These are phyloP conservation scores for Leptographium wingfieldii DNA, from an alignment of 2,329 filamentous ascomycete genomes.

Conservation along the genomic window DNA sequence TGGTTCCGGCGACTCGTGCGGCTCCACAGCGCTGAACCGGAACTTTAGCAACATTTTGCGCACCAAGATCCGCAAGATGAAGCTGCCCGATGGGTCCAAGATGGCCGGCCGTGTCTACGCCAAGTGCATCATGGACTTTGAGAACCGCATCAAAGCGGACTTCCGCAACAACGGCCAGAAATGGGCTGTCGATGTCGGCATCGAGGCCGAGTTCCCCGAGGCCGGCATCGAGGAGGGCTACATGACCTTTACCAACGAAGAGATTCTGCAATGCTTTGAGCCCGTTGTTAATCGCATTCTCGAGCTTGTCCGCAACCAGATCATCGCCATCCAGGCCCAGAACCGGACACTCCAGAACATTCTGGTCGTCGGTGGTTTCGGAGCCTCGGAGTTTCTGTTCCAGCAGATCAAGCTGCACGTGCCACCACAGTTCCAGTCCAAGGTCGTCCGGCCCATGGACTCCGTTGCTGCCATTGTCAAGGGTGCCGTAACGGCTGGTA, in stretches of 20 bases:
- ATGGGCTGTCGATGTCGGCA: constrained; percentile 97
- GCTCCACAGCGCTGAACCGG: constrained; percentile 93
- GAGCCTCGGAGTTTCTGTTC: constrained; percentile 97
- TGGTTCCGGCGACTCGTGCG: constrained; percentile 92
- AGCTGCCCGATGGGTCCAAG: constrained; percentile 89
- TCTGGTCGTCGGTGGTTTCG: constrained; percentile 92
- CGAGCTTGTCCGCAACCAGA: constrained; percentile 93
- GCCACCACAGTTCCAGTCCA: constrained; percentile 93
- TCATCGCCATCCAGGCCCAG: constrained; percentile 96
- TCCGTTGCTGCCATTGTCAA: constrained; percentile 98
- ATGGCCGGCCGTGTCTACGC: constrained; percentile 97
- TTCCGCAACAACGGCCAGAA: constrained; percentile 99
- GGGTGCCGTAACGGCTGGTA: constrained; percentile 93
- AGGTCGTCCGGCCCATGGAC: constrained; percentile 97
- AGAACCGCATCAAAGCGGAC: constrained; percentile 98
- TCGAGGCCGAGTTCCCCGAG: constrained; percentile 95
- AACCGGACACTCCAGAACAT: constrained; percentile 92
- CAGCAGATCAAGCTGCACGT: constrained; percentile 99
- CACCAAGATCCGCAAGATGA: constrained; percentile 98
- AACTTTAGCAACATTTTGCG: constrained; percentile 98
- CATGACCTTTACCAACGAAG: constrained; percentile 99
- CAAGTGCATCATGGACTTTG: constrained; percentile 99
- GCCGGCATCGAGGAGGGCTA: constrained; percentile 97
- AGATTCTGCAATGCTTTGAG: constrained; percentile 97
- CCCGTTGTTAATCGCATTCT: constrained; percentile 95